These are phyloP conservation scores for Samsoniella hepiali DNA, from an alignment of 2,329 filamentous ascomycete genomes.

Conservation along the genomic window DNA sequence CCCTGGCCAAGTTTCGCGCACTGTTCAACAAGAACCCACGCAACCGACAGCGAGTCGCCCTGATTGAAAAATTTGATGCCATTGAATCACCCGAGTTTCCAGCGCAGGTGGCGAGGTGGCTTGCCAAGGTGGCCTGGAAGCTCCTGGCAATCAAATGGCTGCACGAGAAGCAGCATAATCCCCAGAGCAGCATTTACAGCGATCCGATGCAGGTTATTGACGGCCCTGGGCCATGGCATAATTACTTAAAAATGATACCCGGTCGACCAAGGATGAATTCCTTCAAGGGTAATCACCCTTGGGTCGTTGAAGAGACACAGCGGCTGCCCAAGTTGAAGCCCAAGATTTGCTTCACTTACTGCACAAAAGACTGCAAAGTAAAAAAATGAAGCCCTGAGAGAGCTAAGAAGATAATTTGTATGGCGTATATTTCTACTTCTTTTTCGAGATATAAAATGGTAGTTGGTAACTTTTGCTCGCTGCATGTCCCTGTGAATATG, in stretches of 20 bases:
- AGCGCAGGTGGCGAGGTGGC: not conserved
- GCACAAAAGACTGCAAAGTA: not conserved
- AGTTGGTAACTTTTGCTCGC: not conserved
- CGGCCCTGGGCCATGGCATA: not conserved
- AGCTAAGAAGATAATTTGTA: not conserved
- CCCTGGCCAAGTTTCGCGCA: not conserved
- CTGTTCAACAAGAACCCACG: not conserved
- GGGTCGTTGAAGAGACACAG: conserved; percentile 4
- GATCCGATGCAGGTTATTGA: not conserved
- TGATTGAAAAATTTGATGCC: too few relatives aligned
- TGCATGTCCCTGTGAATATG: not conserved
- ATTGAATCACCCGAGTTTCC: not conserved
- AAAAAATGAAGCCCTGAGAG: not conserved
- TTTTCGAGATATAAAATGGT: not conserved
- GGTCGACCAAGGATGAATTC: not conserved
- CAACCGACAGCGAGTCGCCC: not conserved
- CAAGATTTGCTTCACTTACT: conserved; percentile 3
- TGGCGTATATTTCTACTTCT: not conserved
- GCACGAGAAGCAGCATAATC: not conserved
- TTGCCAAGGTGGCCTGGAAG: not conserved
- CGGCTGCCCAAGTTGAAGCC: conserved; percentile 1
- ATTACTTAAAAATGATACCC: too few relatives aligned
- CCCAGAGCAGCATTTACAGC: not conserved
- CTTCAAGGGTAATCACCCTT: not conserved
- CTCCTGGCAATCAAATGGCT: not conserved